phyloP scores from a whole-genome alignment of 2,329 filamentous ascomycete species.

The Alternaria consortialis region DNA sequence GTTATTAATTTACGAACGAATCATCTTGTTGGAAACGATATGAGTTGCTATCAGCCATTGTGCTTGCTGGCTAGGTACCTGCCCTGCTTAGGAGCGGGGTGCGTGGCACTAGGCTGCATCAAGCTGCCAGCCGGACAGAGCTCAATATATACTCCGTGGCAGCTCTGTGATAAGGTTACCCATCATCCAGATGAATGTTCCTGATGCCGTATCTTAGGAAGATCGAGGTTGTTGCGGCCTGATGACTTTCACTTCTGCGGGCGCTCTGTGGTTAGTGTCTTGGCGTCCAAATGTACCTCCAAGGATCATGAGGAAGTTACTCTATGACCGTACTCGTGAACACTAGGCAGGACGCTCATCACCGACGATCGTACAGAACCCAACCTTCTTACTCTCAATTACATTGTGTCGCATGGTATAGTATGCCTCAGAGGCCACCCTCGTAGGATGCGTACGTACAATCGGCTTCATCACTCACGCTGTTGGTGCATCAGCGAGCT shows the following conservation, averaged over 20 bases:
- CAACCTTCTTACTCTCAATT: neutral
- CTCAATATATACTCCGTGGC: neutral
- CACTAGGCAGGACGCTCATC: neutral
- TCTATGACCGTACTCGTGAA: neutral
- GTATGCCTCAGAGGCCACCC: neutral
- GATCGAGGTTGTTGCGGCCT: neutral
- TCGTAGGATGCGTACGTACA: neutral
- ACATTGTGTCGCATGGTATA: neutral
- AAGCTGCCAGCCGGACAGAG: neutral
- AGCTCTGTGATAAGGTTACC: neutral
- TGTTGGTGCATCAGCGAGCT: neutral
- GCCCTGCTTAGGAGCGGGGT: slow-evolving; percentile 8
- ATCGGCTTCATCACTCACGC: too few species aligned
- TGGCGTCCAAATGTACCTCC: neutral
- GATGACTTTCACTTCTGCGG: neutral
- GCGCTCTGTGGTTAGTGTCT: neutral
- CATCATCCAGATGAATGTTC: neutral
- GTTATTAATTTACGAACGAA: neutral
- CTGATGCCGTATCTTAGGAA: neutral
- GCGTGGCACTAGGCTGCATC: slow-evolving; percentile 4
- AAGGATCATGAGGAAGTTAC: neutral
- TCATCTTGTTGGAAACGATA: slow-evolving; percentile 2
- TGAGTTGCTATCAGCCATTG: neutral
- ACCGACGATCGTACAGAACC: neutral
- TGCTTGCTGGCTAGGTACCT: slow-evolving; percentile 3